phyloP scores from a whole-genome alignment of 257 asterid species.

The Ligustrum vulgare region DNA sequence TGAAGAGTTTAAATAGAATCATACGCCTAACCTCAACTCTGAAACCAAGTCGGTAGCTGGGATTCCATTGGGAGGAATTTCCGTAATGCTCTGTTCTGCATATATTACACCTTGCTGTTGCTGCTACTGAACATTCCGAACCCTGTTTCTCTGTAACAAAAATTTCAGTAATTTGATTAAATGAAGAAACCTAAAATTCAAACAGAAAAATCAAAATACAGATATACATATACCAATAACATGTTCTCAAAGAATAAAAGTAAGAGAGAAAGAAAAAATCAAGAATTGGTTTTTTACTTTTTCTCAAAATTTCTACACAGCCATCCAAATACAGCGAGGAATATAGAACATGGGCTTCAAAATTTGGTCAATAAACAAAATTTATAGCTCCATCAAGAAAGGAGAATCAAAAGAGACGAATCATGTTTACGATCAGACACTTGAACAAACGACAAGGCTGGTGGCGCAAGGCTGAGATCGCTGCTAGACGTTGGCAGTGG shows the following conservation, averaged over 20 bases:
- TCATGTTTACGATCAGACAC: not conserved
- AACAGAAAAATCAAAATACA: not conserved
- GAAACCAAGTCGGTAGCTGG: constrained; percentile 35
- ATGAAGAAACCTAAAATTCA: not conserved
- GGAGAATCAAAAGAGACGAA: constrained; percentile 4
- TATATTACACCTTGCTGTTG: constrained; percentile 30
- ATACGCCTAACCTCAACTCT: constrained; percentile 49
- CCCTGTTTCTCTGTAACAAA: constrained; percentile 54
- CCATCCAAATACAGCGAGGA: not conserved
- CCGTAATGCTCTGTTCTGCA: constrained; percentile 46
- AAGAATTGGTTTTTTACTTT: not conserved
- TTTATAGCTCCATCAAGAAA: constrained; percentile 1
- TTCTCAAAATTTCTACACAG: not conserved
- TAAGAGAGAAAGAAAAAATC: not conserved
- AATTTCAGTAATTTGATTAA: too few species aligned
- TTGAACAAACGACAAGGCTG: constrained; percentile 11
- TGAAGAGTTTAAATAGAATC: constrained; percentile 9
- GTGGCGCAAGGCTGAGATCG: too few species aligned
- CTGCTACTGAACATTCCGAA: constrained; percentile 38
- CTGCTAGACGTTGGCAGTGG: too few species aligned
- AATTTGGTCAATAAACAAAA: not conserved
- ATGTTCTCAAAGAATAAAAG: not conserved
- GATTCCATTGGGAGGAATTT: constrained; percentile 39
- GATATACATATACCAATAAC: not conserved
- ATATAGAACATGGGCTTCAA: not conserved